Evolutionary conservation across 768 basidiomycete genomes (phyloP).

Genomic region (Lentinula sp.): DNA sequence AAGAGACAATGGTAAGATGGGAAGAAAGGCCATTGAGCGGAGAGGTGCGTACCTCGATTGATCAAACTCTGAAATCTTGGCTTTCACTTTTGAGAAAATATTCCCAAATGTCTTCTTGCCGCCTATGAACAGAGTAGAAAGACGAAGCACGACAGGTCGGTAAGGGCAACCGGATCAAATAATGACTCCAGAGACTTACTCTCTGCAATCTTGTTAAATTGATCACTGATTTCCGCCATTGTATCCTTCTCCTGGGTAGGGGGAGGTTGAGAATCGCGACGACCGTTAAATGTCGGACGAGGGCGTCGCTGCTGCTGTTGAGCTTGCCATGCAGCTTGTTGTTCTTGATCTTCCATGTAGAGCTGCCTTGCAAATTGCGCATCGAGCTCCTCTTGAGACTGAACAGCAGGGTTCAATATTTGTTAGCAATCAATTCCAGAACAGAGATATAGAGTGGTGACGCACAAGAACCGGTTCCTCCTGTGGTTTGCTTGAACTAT

Average conservation of each 20-base stretch:
- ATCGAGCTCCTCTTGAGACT: constrained; percentile 68
- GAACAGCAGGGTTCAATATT: constrained; percentile 3
- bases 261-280: constrained; percentile 9
- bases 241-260: constrained; percentile 36
- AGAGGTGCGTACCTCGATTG: constrained; percentile 31
- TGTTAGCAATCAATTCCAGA: background rate
- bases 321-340: constrained; percentile 29
- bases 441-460: constrained; percentile 7
- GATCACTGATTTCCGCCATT: constrained; percentile 66
- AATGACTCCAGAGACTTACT: constrained; percentile 36
- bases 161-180: background rate
- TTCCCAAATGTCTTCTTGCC: constrained; percentile 76
- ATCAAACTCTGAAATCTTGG: constrained; percentile 80
- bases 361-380: constrained; percentile 74
- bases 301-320: constrained; percentile 17
- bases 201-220: constrained; percentile 72
- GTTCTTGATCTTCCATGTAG: constrained; percentile 52
- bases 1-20: background rate
- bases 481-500: constrained; percentile 25
- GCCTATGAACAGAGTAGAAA: constrained; percentile 26
- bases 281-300: background rate
- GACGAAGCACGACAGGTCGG: background rate
- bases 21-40: background rate
- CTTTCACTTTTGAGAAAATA: constrained; percentile 70
- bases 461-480: constrained; percentile 11